These are phyloP conservation scores for Gaillardinia entomophila DNA, from an alignment of 805 yeast genomes.

Conservation along the genomic window DNA sequence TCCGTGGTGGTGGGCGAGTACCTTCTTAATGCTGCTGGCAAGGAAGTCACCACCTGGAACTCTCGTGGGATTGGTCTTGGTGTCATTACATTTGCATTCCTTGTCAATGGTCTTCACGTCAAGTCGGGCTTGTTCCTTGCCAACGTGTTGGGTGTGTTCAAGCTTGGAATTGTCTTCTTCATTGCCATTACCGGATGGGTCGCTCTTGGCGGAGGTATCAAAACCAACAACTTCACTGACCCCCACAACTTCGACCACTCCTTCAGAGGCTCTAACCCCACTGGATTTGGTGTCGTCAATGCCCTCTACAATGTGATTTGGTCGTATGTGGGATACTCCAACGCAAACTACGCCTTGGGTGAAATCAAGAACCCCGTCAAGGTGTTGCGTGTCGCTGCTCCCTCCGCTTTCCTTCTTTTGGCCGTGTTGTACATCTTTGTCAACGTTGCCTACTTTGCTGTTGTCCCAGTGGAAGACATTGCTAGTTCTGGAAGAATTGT, in stretches of 20 bases:
- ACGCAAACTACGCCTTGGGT: constrained; percentile 77
- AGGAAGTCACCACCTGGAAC: constrained; percentile 66
- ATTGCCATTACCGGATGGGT: constrained; percentile 80
- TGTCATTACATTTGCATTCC: constrained; percentile 64
- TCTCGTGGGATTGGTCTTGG: constrained; percentile 74
- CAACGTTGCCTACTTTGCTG: constrained; percentile 76
- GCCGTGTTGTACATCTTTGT: constrained; percentile 68
- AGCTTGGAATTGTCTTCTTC: constrained; percentile 63
- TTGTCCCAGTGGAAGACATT: constrained; percentile 63
- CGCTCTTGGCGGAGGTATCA: constrained; percentile 66
- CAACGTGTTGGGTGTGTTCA: constrained; percentile 61
- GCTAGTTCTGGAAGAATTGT: constrained; percentile 59
- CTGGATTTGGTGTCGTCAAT: constrained; percentile 66
- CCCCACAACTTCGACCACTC: constrained; percentile 58
- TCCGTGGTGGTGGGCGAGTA: constrained; percentile 77
- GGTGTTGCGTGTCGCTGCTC: constrained; percentile 69
- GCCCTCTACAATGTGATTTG: constrained; percentile 79
- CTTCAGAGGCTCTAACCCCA: constrained; percentile 48
- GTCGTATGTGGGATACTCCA: constrained; percentile 81
- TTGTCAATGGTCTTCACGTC: constrained; percentile 55
- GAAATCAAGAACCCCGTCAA: constrained; percentile 71
- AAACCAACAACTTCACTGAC: constrained; percentile 41
- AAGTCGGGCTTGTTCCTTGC: constrained; percentile 65
- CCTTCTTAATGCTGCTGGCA: constrained; percentile 67
- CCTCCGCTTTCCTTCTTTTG: constrained; percentile 57